Evolutionary conservation across 768 basidiomycete species (phyloP).

Genomic region (Termitomyces sp.): DNA sequence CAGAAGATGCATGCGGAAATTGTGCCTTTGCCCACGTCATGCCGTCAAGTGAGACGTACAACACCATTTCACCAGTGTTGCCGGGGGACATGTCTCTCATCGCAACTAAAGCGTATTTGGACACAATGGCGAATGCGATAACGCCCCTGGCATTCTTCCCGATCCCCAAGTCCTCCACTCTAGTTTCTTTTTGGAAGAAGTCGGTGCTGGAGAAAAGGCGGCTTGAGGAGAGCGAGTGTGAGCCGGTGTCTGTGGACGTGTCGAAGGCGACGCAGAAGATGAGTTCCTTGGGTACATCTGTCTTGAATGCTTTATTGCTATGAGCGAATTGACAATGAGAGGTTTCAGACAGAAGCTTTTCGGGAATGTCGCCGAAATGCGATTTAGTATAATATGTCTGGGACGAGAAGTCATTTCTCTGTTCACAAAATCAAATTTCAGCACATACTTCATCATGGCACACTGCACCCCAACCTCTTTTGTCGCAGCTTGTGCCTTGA

Average conservation of each 20-base stretch:
- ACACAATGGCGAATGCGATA: slow-evolving; percentile 89
- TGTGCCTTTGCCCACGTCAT: slow-evolving; percentile 81
- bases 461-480: slow-evolving; percentile 40
- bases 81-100: slow-evolving; percentile 59
- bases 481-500: slow-evolving; percentile 65
- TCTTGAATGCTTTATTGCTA: slow-evolving; percentile 76
- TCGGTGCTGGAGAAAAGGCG: slow-evolving; percentile 81
- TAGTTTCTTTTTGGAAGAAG: slow-evolving; percentile 64
- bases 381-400: slow-evolving; percentile 90
- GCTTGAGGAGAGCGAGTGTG: slow-evolving; percentile 49
- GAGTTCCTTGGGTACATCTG: slow-evolving; percentile 65
- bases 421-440: not conserved
- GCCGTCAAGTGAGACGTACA: slow-evolving; percentile 85
- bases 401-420: slow-evolving; percentile 3
- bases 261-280: slow-evolving; percentile 92
- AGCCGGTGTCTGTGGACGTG: slow-evolving; percentile 39
- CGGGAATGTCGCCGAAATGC: slow-evolving; percentile 59
- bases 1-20: slow-evolving; percentile 86
- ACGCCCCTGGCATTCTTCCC: slow-evolving; percentile 83
- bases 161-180: slow-evolving; percentile 83
- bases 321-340: slow-evolving; percentile 87
- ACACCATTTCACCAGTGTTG: slow-evolving; percentile 64
- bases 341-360: slow-evolving; percentile 63
- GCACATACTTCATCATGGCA: slow-evolving; percentile 71
- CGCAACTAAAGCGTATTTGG: slow-evolving; percentile 90